Conservation (phyloP, 1,284 basidiomycete genomes). For the Cryptococcus sp. region DNA sequence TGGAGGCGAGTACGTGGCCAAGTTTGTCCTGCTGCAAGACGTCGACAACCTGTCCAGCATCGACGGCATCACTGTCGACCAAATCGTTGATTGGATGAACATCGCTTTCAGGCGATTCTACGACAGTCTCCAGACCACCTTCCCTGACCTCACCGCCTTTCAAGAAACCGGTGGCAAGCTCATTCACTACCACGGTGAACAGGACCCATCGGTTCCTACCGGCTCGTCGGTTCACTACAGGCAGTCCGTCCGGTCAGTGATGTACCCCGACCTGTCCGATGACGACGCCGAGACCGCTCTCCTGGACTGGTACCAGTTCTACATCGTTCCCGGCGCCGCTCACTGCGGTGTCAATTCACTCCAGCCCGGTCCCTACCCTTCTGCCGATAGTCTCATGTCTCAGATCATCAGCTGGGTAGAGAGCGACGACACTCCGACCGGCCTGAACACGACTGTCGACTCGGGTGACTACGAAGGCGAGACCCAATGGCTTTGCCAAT, state of each 20-base stretch:
- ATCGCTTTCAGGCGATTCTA: constrained; percentile 3
- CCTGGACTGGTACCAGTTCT: constrained; percentile 24
- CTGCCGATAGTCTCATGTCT: background rate
- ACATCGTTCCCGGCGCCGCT: constrained; percentile 27
- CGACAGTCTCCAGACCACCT: constrained; percentile 8
- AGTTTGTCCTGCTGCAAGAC: constrained; percentile 1
- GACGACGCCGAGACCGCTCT: constrained; percentile 2
- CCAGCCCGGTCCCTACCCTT: constrained; percentile 15
- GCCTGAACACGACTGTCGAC: constrained; percentile 7
- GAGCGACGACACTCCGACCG: constrained; percentile 7
- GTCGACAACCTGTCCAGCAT: constrained; percentile 1
- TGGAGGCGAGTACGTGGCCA: background rate
- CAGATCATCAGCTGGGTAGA: constrained; percentile 19
- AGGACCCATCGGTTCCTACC: constrained; percentile 13
- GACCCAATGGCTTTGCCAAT: constrained; percentile 1
- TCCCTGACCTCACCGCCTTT: constrained; percentile 26
- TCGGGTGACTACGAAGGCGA: constrained; percentile 3
- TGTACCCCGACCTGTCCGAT: constrained; percentile 5
- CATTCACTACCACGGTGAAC: constrained; percentile 31
- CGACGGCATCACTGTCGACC: constrained; percentile 18
- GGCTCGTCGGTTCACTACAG: constrained; percentile 7
- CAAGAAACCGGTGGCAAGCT: constrained; percentile 28
- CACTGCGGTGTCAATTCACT: constrained; percentile 16
- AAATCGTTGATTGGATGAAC: constrained; percentile 16
- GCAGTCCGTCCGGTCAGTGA: constrained; percentile 2